phyloP scores from a whole-genome alignment of 352 stramenopile genomes.

The Plasmopara halstedii region DNA sequence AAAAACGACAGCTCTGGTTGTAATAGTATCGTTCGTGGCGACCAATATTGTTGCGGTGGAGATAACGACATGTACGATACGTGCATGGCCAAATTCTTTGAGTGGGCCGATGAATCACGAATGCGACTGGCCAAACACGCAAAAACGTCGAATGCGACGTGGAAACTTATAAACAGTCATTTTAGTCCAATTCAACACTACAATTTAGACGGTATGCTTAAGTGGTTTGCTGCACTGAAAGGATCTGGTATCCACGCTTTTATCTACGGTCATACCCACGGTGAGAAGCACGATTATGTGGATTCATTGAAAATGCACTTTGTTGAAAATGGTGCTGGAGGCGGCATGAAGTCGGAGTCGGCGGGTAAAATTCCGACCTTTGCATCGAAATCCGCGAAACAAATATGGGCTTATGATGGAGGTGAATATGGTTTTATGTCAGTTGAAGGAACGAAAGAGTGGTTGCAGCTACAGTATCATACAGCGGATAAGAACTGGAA shows the following conservation, averaged over 20 bases:
- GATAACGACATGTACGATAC: background rate
- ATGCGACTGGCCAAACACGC: background rate
- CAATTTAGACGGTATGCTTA: background rate
- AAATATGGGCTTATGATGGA: background rate
- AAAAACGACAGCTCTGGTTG: slow-evolving; percentile 39
- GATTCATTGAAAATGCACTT: background rate
- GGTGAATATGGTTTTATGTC: background rate
- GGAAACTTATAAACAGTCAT: background rate
- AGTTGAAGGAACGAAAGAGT: background rate
- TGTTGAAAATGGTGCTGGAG: background rate
- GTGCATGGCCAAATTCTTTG: background rate
- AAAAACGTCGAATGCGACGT: background rate
- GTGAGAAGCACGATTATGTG: background rate
- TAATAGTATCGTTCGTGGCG: slow-evolving; percentile 36
- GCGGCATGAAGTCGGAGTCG: background rate
- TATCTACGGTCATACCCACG: no score
- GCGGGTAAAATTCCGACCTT: background rate
- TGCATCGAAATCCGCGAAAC: background rate
- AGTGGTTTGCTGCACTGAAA: background rate
- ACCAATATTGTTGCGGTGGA: slow-evolving; percentile 16
- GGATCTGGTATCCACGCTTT: background rate
- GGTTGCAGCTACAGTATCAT: background rate
- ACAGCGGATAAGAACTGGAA: background rate
- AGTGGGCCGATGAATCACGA: background rate
- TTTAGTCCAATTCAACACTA: background rate